A percentile compares a stretch with the other conserved stretches of the same genome.
These are phyloP conservation scores for Penicillium soppii DNA, from an alignment of 495 filamentous ascomycete genomes.

Conservation along the genomic window DNA sequence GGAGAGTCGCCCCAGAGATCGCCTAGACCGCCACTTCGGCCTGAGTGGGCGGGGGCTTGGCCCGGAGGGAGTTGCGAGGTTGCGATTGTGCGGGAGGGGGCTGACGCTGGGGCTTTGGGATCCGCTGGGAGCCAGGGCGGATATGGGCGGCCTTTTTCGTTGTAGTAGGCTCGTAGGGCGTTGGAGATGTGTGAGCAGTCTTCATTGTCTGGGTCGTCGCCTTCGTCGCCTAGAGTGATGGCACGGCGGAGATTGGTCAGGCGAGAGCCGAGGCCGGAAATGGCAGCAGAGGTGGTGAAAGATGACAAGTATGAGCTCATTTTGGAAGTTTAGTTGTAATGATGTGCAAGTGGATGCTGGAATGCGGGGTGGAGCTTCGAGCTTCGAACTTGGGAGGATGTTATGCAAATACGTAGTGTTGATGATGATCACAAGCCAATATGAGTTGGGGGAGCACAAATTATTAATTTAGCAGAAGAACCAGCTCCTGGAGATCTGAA, in stretches of 20 bases:
- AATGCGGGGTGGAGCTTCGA: constrained; percentile 26
- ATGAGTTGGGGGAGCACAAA: not conserved
- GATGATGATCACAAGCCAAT: not conserved
- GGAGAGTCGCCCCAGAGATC: constrained; percentile 81
- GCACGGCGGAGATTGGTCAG: constrained; percentile 78
- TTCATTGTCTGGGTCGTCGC: constrained; percentile 74
- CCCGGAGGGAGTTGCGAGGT: constrained; percentile 52
- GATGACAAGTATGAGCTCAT: constrained; percentile 80
- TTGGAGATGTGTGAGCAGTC: constrained; percentile 94
- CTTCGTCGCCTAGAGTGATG: constrained; percentile 80
- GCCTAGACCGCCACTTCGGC: constrained; percentile 56
- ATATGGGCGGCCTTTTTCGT: constrained; percentile 78
- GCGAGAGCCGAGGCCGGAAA: constrained; percentile 72
- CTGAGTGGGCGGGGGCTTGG: constrained; percentile 30
- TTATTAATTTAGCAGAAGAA: constrained; percentile 17
- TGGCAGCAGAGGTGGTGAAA: constrained; percentile 62
- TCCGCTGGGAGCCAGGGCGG: constrained; percentile 88
- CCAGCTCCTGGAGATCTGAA: constrained; percentile 21
- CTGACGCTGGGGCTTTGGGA: constrained; percentile 67
- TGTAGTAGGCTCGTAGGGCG: constrained; percentile 93
- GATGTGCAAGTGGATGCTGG: constrained; percentile 13
- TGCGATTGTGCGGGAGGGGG: constrained; percentile 51
- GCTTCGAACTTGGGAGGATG: constrained; percentile 10
- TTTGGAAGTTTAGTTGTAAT: constrained; percentile 17
- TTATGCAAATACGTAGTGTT: not conserved